These are phyloP conservation scores for Coprinellus micaceus DNA, from an alignment of 768 basidiomycete species.

Conservation along the genomic window DNA sequence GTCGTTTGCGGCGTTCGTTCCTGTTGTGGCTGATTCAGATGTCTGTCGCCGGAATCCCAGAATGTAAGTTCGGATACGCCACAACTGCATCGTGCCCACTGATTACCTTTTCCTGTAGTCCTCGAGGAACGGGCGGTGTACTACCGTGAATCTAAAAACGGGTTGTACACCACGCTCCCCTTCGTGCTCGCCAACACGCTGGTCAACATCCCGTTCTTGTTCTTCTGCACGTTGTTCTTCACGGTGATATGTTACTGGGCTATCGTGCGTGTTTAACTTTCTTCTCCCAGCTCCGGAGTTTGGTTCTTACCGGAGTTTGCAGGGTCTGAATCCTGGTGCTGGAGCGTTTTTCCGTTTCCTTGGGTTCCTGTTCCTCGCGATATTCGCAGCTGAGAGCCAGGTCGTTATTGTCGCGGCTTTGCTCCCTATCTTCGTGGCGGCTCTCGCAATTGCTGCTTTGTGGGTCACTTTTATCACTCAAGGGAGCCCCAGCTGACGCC, in stretches of 20 bases:
- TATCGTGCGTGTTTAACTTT: constrained; percentile 32
- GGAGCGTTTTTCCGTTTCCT: constrained; percentile 53
- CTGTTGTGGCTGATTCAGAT: constrained; percentile 29
- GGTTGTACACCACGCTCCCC: constrained; percentile 49
- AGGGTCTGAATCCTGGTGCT: constrained; percentile 50
- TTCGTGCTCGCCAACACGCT: constrained; percentile 54
- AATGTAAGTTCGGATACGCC: constrained; percentile 33
- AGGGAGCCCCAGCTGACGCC: neutral
- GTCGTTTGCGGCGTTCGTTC: neutral
- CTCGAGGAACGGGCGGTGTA: constrained; percentile 59
- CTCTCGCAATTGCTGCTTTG: constrained; percentile 53
- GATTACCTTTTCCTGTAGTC: constrained; percentile 23
- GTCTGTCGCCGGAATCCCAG: constrained; percentile 59
- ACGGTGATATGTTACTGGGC: constrained; percentile 50
- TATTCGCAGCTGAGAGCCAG: constrained; percentile 52
- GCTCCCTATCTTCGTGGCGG: constrained; percentile 57
- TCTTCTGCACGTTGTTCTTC: constrained; percentile 45
- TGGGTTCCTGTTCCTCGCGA: constrained; percentile 48
- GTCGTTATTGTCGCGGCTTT: constrained; percentile 46
- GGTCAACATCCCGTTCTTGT: constrained; percentile 52
- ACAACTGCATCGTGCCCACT: neutral
- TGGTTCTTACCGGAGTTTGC: neutral
- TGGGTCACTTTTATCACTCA: constrained; percentile 10
- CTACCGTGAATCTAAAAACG: constrained; percentile 54
- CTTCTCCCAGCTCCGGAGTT: neutral